These are phyloP conservation scores for Helicostylum pulchrum DNA, from an alignment of 192 early-diverging fungal genomes.

Conservation along the genomic window DNA sequence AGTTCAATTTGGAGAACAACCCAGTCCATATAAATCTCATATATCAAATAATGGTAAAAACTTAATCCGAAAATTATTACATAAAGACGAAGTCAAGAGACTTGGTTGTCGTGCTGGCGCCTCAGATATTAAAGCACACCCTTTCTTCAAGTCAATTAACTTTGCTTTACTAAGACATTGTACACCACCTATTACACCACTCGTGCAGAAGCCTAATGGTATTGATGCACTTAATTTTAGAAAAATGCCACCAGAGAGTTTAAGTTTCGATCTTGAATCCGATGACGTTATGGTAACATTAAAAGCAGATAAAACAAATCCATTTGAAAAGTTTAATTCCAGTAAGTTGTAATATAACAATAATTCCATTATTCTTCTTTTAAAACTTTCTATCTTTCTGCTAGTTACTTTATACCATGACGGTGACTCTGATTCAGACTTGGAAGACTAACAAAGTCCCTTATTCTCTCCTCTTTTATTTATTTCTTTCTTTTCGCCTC, in stretches of 20 bases:
- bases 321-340: conserved; percentile 58
- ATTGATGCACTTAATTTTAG: conserved; percentile 69
- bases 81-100: conserved; percentile 86
- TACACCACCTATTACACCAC: conserved; percentile 82
- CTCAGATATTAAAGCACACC: conserved; percentile 87
- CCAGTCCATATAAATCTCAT: conserved; percentile 17
- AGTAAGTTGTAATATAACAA: conserved; percentile 29
- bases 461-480: background rate
- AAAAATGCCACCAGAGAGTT: conserved; percentile 45
- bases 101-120: conserved; percentile 91
- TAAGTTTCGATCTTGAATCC: conserved; percentile 62
- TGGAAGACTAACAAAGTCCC: background rate
- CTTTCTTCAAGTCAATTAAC: conserved; percentile 86
- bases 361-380: background rate
- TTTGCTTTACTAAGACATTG: conserved; percentile 90
- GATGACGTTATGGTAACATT: conserved; percentile 42
- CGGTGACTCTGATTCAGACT: conserved; percentile 46
- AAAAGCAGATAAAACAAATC: conserved; percentile 41
- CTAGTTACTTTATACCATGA: conserved; percentile 59
- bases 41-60: conserved; percentile 56
- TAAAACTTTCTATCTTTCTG: too few species aligned
- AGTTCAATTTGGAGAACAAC: conserved; percentile 64
- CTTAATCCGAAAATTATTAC: conserved; percentile 79
- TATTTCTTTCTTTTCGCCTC: background rate
- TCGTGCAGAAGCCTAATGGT: conserved; percentile 44